Percentiles rank a stretch among this genome's conserved stretches.
Conservation (phyloP, 2,329 filamentous ascomycete genomes). For the Calonectria hawksworthii region DNA sequence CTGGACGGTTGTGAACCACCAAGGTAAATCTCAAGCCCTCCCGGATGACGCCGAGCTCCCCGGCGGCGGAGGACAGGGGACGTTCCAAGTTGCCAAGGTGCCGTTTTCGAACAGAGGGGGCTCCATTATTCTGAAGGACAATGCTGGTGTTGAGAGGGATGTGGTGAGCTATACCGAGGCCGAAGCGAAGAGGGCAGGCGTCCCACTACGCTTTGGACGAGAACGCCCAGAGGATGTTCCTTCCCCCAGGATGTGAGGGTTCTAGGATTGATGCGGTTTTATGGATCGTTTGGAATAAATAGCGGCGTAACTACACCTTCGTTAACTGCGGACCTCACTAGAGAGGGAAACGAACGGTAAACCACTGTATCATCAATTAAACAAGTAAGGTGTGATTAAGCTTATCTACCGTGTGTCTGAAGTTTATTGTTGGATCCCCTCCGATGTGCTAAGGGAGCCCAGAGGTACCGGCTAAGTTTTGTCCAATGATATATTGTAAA, state of each 20-base stretch:
- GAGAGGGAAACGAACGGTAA: not conserved
- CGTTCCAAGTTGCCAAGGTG: not conserved
- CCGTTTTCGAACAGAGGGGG: conserved; percentile 15
- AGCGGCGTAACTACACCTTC: not conserved
- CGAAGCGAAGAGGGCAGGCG: not conserved
- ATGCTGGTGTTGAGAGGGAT: not conserved
- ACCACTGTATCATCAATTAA: not conserved
- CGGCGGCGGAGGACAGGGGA: not conserved
- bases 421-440: not conserved
- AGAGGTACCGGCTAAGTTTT: no score
- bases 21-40: not conserved
- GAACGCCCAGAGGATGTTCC: not conserved
- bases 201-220: not conserved
- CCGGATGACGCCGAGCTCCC: not conserved
- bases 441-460: no score
- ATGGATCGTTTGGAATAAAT: not conserved
- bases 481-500: no score
- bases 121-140: conserved; percentile 5
- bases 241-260: not conserved
- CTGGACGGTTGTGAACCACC: conserved; percentile 19
- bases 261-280: not conserved
- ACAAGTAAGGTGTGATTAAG: not conserved
- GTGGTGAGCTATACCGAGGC: not conserved
- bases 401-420: not conserved
- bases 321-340: not conserved